Conservation (phyloP, 768 basidiomycete genomes). For the Rhizopogon roseolus region DNA sequence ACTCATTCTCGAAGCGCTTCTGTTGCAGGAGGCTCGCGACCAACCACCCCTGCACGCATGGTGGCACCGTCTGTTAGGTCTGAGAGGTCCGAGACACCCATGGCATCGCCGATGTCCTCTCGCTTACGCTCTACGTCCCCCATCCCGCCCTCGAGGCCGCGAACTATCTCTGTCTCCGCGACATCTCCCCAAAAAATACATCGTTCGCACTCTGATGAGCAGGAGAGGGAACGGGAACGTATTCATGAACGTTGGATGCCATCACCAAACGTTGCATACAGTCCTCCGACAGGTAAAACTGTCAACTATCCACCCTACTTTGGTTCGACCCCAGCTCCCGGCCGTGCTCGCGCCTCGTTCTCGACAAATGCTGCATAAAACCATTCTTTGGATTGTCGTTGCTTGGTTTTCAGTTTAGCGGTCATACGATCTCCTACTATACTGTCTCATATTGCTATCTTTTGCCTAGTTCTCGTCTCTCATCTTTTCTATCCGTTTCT, state of each 20-base stretch:
- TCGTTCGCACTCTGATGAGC: conserved; percentile 65
- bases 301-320: conserved; percentile 21
- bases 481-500: conserved; percentile 6
- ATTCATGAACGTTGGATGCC: conserved; percentile 69
- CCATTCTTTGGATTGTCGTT: conserved; percentile 8
- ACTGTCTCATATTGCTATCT: conserved; percentile 32
- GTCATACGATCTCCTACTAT: conserved; percentile 24
- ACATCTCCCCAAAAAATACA: conserved; percentile 54
- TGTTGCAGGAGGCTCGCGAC: conserved; percentile 34
- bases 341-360: conserved; percentile 26
- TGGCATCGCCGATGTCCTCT: conserved; percentile 23
- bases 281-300: conserved; percentile 31
- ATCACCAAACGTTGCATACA: conserved; percentile 30
- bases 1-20: conserved; percentile 54
- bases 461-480: conserved; percentile 20
- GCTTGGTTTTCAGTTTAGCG: conserved; percentile 21
- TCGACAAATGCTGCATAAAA: conserved; percentile 31
- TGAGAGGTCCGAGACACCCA: conserved; percentile 15
- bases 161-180: conserved; percentile 40
- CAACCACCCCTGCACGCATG: conserved; percentile 28
- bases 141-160: conserved; percentile 37
- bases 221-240: conserved; percentile 37
- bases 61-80: conserved; percentile 22
- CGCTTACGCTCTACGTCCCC: conserved; percentile 24
- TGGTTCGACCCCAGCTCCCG: conserved; percentile 6